phyloP scores from a whole-genome alignment of 2,329 filamentous ascomycete genomes.

The Penicillium janthinellum region DNA sequence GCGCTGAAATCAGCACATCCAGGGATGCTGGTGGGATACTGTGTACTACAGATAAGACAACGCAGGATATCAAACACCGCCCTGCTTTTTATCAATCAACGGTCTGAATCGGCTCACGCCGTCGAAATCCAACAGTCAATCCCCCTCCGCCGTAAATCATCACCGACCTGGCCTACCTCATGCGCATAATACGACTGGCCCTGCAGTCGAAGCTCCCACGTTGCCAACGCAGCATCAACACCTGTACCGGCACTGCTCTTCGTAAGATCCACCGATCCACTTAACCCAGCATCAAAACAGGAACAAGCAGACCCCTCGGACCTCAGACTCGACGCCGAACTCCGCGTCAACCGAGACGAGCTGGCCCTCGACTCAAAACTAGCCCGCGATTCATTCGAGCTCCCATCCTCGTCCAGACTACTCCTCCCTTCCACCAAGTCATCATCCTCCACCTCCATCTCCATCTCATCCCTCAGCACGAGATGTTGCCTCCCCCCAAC shows the following conservation, averaged over 20 bases:
- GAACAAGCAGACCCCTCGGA: neutral
- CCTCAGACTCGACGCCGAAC: neutral
- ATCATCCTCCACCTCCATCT: neutral
- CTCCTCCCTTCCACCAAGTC: neutral
- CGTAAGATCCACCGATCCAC: neutral
- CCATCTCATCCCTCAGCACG: neutral
- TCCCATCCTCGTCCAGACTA: slow-evolving; percentile 16
- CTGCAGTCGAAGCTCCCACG: slow-evolving; percentile 37
- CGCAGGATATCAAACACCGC: neutral
- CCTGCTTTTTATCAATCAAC: neutral
- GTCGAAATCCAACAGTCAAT: slow-evolving; percentile 36
- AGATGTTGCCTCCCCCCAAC: neutral
- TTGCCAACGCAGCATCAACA: neutral
- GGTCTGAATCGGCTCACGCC: slow-evolving; percentile 5
- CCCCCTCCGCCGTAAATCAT: slow-evolving; percentile 35
- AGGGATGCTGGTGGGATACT: neutral
- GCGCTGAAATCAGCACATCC: too few relatives aligned
- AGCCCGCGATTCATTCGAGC: neutral
- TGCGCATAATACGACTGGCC: slow-evolving; percentile 38
- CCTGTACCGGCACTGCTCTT: neutral
- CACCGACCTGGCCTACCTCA: slow-evolving; percentile 32
- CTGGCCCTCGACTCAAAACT: neutral
- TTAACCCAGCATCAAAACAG: neutral
- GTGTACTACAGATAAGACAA: neutral
- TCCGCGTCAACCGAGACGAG: neutral